Base-by-base conservation (phyloP, 1,139 yeast genomes). In the Torulaspora pretoriensis region DNA sequence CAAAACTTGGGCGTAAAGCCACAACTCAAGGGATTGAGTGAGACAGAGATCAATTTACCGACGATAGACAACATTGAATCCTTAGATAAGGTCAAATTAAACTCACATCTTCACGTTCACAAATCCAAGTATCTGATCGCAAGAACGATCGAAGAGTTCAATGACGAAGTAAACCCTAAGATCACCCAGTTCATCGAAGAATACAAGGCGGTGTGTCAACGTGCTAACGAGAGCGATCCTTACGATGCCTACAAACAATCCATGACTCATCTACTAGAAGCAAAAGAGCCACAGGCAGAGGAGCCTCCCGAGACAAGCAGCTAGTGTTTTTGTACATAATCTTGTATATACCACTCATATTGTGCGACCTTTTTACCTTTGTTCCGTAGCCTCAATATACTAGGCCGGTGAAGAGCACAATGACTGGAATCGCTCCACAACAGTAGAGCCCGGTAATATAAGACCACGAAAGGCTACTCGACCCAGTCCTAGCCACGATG, bases 91-190 rank as follows among this genome's bases (percentile, higher is more conserved):
- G 59, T 59, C 34, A 46, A 49, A 16, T 45, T 53, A 10, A 45
- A 48, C 3, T 40, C 48, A 14, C 52, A 51, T 17, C 24, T 54
- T 22, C 43, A 52, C 25, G 47, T 50, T 12, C 29, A 57, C 40
- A 54, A 57, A 45, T 35, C 42, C 32, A 26, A 44, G 8, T 66
- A 65, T 42, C 31, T 65, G 31, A 51, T 53, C 10, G 50, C 59
- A 1, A 50, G 56, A 40, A 54, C 60, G 2, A 49, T 58, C 17
- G 31, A 47, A 17, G 50, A 61, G 28, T 67, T 59, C 40, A 59
- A 60, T 8, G 45, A 51, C 3, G 40, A 49, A n/a, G 56, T 53
- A 31, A 56, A 63, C 39, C 35, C 50, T 33, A 49, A 57, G 31
- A 55, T 60, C 24, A 29, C 35, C 9, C 49, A 45, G 26, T 55